Base-by-base conservation (phyloP, 805 yeast species). In the Candida adriatica region DNA sequence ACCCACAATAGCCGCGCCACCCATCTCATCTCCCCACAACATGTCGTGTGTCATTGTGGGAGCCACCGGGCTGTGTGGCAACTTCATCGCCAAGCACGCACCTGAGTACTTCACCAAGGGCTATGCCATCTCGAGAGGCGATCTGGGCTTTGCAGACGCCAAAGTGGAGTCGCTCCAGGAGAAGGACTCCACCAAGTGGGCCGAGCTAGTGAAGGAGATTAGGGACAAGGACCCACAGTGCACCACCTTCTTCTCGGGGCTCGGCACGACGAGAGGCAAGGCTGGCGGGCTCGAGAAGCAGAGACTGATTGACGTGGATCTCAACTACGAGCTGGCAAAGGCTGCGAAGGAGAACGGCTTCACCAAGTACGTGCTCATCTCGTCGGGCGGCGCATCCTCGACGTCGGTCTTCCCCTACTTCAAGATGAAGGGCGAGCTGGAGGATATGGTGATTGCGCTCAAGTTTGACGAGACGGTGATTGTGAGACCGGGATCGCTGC, bases 1-100 rank as follows among this genome's bases (percentile, higher is more conserved):
- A n/a, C n/a, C n/a, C n/a, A n/a, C n/a, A n/a, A n/a, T n/a, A n/a
- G n/a, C n/a, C n/a, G n/a, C n/a, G n/a, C n/a, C n/a, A n/a, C n/a
- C n/a, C n/a, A n/a, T n/a, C n/a, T n/a, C n/a, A n/a, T n/a, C n/a
- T n/a, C n/a, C n/a, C n/a, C n/a, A n/a, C n/a, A n/a, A n/a, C n/a
- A 38, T 38, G 41, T 29, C 45, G 9, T 38, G 39, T 10, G 57
- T 70, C 26, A 47, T 68, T 11, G 54, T 83, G 26, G 95, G 95
- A 2, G 69, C 87, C 18, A 85, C 95, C 2, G 95, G 95, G 3
- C 58, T 84, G 14, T 78, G 80, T 34, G 96, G 95, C 7, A 45
- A 63, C 16, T 65, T 61, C 16, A 66, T 83, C 37, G 50, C 83
- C 33, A 66, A 62, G 33, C 55, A 55, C 16, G 54, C 70, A 4